Evolutionary conservation across 2,329 filamentous ascomycete genomes (phyloP).

Genomic region (Dothideomycetidae sp.): DNA sequence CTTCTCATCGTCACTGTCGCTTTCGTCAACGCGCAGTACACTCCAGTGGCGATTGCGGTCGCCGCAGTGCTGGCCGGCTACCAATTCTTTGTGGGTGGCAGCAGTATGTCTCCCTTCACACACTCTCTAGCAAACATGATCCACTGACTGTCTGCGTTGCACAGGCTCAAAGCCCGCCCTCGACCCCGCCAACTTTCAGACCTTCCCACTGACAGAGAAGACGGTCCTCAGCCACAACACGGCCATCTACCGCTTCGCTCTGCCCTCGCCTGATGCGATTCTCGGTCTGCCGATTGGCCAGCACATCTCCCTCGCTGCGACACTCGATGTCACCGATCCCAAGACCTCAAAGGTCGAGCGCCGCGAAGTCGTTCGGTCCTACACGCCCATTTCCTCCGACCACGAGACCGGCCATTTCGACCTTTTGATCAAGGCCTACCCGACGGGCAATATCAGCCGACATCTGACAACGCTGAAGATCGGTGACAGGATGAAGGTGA

Average conservation of each 20-base stretch:
- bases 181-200: slow-evolving; percentile 75
- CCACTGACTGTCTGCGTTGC: slow-evolving; percentile 4
- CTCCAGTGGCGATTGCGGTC: slow-evolving; percentile 53
- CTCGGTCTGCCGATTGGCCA: slow-evolving; percentile 64
- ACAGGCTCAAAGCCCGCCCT: slow-evolving; percentile 67
- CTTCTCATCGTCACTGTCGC: slow-evolving; percentile 62
- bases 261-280: slow-evolving; percentile 63
- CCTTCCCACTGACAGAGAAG: slow-evolving; percentile 89
- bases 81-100: slow-evolving; percentile 51
- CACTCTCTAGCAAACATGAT: no score
- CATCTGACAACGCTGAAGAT: slow-evolving; percentile 71
- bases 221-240: slow-evolving; percentile 95
- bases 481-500: slow-evolving; percentile 78
- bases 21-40: slow-evolving; percentile 66
- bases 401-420: slow-evolving; percentile 86
- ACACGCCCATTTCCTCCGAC: slow-evolving; percentile 84
- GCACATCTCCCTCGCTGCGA: slow-evolving; percentile 90
- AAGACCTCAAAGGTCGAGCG: slow-evolving; percentile 53
- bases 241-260: slow-evolving; percentile 92
- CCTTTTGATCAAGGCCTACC: slow-evolving; percentile 95
- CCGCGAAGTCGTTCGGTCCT: slow-evolving; percentile 80
- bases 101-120: slow-evolving; percentile 40
- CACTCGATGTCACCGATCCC: slow-evolving; percentile 50
- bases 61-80: slow-evolving; percentile 52
- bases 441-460: slow-evolving; percentile 93